These are phyloP conservation scores for Magnusiomyces starmeri DNA, from an alignment of 1,139 yeast species.

Conservation along the genomic window DNA sequence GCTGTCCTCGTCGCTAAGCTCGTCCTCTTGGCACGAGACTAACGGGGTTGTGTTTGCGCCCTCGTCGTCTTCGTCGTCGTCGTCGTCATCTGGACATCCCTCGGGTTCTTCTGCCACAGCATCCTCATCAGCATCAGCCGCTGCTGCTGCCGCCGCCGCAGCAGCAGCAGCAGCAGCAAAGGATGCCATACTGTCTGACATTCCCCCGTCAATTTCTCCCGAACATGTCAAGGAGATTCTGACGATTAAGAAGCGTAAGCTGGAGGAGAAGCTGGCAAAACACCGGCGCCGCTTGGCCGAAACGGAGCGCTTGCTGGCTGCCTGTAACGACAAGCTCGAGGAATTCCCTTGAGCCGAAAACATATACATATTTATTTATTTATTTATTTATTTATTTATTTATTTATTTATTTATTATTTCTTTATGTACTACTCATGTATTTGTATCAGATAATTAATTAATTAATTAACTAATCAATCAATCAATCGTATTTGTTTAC, in stretches of 20 bases:
- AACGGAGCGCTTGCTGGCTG: slow-evolving; percentile 14
- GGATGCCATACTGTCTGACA: slow-evolving; percentile 17
- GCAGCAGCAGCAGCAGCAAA: not conserved
- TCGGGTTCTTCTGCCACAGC: not conserved
- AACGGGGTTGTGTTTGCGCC: not conserved
- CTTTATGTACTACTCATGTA: too few relatives aligned
- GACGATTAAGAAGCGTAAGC: slow-evolving; percentile 16
- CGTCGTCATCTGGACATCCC: not conserved
- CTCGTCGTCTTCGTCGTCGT: not conserved
- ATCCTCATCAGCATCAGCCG: not conserved
- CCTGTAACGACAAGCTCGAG: slow-evolving; percentile 14
- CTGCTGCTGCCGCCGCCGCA: slow-evolving; percentile 4
- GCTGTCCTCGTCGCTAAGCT: not conserved
- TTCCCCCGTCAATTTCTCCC: slow-evolving; percentile 13
- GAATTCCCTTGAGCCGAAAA: slow-evolving; percentile 4
- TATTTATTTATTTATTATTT: not conserved
- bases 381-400: not conserved
- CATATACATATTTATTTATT: not conserved
- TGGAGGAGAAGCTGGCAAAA: slow-evolving; percentile 14
- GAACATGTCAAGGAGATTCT: slow-evolving; percentile 12
- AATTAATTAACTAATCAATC: too few relatives aligned
- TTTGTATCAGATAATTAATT: too few relatives aligned
- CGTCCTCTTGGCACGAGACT: not conserved
- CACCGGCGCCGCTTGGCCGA: slow-evolving; percentile 11
- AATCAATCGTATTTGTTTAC: too few relatives aligned